Evolutionary conservation across 1,284 basidiomycete species (phyloP), one percentile per base, ranked within the genome.

Genomic region (Meripilus lineatus): DNA sequence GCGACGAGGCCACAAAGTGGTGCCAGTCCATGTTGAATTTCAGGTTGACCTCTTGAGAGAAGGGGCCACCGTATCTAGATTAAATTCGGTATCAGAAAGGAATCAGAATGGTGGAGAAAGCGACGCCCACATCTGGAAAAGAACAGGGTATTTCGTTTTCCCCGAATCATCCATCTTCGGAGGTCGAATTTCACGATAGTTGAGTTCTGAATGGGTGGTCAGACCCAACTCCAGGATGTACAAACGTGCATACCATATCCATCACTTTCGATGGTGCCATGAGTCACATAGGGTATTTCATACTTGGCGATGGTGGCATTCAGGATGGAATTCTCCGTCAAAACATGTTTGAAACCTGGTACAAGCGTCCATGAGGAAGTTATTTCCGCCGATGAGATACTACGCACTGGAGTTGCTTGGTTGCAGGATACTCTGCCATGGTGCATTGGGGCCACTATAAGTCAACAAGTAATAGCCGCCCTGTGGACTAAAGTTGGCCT

Each of bases 151-250:
- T 59, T 92, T 91, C 13, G 87, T 93, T 26, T 89, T 80, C 4
- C 95, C 95, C 7, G 88, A 84, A 52, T 89, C 81, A 58, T 99
- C 95, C 79, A 98, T 89, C 50, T 80, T 77, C 4, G 92, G 90
- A 14, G 95, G 95, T 13, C 92, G 79, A 51, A 95, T 79, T 68
- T 97, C 94, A 54, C 87, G 75, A 43, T 89, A 86, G 62, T 94
- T 95, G 40, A 95, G 71, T 57, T 89, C 89, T 86, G 54, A 33
- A 17, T 17, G 35, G 30, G n/a, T 15, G 4, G 15, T 15, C 18
- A 44, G 20, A 32, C 32, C 17, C 28, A 38, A n/a, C 23, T 15
- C 23, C 15, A 25, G 11, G 5, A 28, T 40, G 25, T 21, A 14
- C n/a, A 7, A 8, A n/a, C 20, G 44, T 28, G 41, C 22, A 15